Evolutionary conservation across 305 asterid genomes (phyloP).

Genomic region (Plantago lanceolata): DNA sequence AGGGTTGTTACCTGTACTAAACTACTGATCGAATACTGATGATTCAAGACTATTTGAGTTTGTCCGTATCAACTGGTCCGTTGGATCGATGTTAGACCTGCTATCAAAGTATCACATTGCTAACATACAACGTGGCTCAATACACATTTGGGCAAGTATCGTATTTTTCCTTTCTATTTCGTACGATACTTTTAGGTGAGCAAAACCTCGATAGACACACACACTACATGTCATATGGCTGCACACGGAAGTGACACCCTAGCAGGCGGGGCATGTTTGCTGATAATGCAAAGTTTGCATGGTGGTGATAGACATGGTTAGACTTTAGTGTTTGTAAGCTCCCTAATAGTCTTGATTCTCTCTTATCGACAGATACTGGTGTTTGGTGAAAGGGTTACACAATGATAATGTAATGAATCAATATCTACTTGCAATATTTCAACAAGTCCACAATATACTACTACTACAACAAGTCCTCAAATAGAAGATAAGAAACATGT

Average conservation of each 20-base stretch:
- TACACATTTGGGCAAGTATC: too few relatives aligned
- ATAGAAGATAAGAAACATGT: neutral
- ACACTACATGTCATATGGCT: slow-evolving; percentile 2
- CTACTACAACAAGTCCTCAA: neutral
- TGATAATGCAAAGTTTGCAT: slow-evolving; percentile 19
- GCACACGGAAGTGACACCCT: slow-evolving; percentile 17
- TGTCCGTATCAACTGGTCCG: too few relatives aligned
- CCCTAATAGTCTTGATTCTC: slow-evolving; percentile 28
- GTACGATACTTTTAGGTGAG: too few relatives aligned
- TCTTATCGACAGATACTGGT: slow-evolving; percentile 19
- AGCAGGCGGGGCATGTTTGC: slow-evolving; percentile 30
- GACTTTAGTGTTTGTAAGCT: slow-evolving; percentile 50
- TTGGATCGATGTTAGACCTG: too few relatives aligned
- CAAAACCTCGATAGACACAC: too few relatives aligned
- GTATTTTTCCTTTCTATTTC: too few relatives aligned
- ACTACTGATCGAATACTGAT: too few relatives aligned
- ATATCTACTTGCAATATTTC: slow-evolving; percentile 17
- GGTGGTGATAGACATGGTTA: slow-evolving; percentile 32
- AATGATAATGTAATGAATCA: slow-evolving; percentile 14
- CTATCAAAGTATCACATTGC: too few relatives aligned
- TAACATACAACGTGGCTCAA: too few relatives aligned
- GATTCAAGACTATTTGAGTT: too few relatives aligned
- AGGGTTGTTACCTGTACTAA: too few relatives aligned
- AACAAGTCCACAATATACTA: neutral
- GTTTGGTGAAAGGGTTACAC: slow-evolving; percentile 20